Base-by-base conservation (phyloP, 2,329 filamentous ascomycete species). In the Venturia asperata region DNA sequence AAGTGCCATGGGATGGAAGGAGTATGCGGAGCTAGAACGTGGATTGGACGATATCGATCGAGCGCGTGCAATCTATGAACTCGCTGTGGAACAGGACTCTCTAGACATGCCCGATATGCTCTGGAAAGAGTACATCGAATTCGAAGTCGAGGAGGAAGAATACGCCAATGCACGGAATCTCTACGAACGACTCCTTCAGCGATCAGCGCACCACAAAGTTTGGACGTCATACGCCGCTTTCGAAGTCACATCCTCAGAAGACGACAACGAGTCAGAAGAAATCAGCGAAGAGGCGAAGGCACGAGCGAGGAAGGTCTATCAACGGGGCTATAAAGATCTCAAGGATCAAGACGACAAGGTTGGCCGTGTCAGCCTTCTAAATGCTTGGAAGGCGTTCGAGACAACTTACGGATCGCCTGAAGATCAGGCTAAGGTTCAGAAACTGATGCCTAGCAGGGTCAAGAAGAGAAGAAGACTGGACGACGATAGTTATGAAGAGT, bases 141-240 rank as follows among this genome's bases (percentile, higher is more conserved):
- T 97, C 73, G 94, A 99, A 77, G 93, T 97, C 74, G 91, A 96
- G 71, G 91, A 96, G 76, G 90, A 87, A 72, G 91, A 97, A 76
- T 97, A 93, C 76, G 91, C 92, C 64, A 83, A 87, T 61, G 91
- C 92, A 5, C 84, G 94, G 61, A 79, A 80, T 3, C 80, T 99
- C 56, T 99, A 97, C 78, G 93, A 97, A 79, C 86, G 93, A 9
- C 83, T 99, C 15, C 83, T 99, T 55, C 82, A 91, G 72, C 97
- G 95, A 85, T 96, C 94, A n/a, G 88, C 94, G 72, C 94, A 99
- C 74, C 92, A 97, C 81, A 99, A 97, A 81, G 94, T 99, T 67
- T 99, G 94, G 94, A 96, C 94, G 76, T 93, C 90, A 75, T 99
- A 93, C 78, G 94, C 94, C n/a, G 90, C 95, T 75, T 97, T 99